Conservation (phyloP, 2,329 filamentous ascomycete genomes). For the Aspergillus alliaceus region DNA sequence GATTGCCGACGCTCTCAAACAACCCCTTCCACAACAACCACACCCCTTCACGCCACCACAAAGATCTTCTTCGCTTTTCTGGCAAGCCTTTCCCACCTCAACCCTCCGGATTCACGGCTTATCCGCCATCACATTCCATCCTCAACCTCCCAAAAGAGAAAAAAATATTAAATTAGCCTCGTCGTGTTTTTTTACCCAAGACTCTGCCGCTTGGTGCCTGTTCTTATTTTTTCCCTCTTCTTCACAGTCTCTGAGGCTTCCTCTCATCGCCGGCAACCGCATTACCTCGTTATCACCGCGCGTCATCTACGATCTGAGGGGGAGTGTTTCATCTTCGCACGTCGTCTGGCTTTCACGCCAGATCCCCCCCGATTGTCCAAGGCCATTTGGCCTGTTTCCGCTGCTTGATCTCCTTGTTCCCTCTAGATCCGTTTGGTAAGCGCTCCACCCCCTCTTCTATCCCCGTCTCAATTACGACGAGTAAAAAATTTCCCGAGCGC, state of each 20-base stretch:
- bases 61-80: neutral
- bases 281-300: slow-evolving; percentile 17
- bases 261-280: slow-evolving; percentile 13
- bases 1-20: slow-evolving; percentile 17
- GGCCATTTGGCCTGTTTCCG: slow-evolving; percentile 31
- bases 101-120: neutral
- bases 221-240: neutral
- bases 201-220: too few relatives aligned
- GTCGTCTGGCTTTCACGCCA: slow-evolving; percentile 27
- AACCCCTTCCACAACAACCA: slow-evolving; percentile 1
- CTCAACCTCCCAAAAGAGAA: neutral
- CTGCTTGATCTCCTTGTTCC: slow-evolving; percentile 24
- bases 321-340: slow-evolving; percentile 19
- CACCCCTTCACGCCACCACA: slow-evolving; percentile 9
- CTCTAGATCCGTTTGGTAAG: slow-evolving; percentile 32
- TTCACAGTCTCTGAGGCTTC: neutral
- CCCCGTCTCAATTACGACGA: slow-evolving; percentile 5
- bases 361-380: slow-evolving; percentile 22
- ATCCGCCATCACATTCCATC: neutral
- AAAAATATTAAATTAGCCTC: neutral
- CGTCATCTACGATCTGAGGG: slow-evolving; percentile 18
- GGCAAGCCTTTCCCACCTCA: neutral
- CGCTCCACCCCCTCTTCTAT: slow-evolving; percentile 12
- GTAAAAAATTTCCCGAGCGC: slow-evolving; percentile 18
- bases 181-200: neutral